These are phyloP conservation scores for Tolypocladium inflatum DNA, from an alignment of 2,329 filamentous ascomycete species.

Conservation along the genomic window DNA sequence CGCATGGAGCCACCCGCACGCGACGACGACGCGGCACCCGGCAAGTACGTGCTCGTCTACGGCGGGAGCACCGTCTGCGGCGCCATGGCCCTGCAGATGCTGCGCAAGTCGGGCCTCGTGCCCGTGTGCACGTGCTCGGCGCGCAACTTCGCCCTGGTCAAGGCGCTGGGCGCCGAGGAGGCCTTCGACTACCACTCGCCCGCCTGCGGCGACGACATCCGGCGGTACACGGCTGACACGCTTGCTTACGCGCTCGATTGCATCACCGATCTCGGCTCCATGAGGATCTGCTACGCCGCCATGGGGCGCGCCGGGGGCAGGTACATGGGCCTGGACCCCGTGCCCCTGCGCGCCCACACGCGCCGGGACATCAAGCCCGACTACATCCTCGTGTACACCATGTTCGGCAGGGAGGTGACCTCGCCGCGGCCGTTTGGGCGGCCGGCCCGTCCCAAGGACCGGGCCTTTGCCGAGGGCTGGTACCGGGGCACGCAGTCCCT, in stretches of 20 bases:
- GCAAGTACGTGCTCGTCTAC: not conserved
- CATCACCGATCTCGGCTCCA: constrained; percentile 1
- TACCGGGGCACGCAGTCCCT: not conserved
- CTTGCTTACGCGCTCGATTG: not conserved
- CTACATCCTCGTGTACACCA: constrained; percentile 11
- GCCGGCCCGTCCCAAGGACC: not conserved
- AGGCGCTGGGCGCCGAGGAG: not conserved
- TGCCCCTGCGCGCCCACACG: constrained; percentile 12
- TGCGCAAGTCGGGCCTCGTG: not conserved
- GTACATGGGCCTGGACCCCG: constrained; percentile 11
- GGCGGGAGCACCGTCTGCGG: not conserved
- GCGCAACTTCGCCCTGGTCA: not conserved
- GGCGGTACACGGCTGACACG: not conserved
- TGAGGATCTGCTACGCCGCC: constrained; percentile 9
- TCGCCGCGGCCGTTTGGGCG: not conserved
- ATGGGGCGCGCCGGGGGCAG: constrained; percentile 6
- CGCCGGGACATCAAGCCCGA: constrained; percentile 10
- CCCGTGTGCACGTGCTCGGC: not conserved
- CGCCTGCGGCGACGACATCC: not conserved
- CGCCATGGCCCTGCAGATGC: not conserved
- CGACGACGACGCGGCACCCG: too few species aligned
- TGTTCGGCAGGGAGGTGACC: constrained; percentile 3
- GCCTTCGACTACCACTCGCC: not conserved
- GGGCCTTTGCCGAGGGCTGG: not conserved
- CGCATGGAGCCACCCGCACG: too few species aligned